Evolutionary conservation across 1,284 basidiomycete species (phyloP).

Genomic region (Marasmius fiardii): DNA sequence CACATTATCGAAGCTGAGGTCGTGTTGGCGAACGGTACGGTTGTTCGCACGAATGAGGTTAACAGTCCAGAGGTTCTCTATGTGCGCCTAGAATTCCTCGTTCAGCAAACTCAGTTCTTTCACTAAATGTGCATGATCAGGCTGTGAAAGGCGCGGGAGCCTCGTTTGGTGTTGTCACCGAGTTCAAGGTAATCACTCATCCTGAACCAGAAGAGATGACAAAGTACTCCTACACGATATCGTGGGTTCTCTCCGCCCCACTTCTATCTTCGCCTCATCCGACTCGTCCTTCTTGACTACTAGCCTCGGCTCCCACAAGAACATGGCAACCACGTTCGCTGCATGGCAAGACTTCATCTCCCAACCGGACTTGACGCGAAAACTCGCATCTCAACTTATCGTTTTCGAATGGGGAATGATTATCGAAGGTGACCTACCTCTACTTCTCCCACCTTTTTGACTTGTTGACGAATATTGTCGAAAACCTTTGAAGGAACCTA

Average conservation of each 20-base stretch:
- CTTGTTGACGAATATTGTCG: too few relatives aligned
- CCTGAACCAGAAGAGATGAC: slow-evolving; percentile 11
- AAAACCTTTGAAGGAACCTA: slow-evolving; percentile 13
- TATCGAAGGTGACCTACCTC: slow-evolving; percentile 3
- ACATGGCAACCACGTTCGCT: slow-evolving; percentile 14
- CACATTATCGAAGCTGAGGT: slow-evolving; percentile 19
- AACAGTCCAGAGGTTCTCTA: slow-evolving; percentile 17
- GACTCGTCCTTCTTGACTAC: background rate
- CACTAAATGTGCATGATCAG: background rate
- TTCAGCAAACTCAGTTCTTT: background rate
- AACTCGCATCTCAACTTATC: slow-evolving; percentile 18
- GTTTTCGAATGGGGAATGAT: slow-evolving; percentile 19
- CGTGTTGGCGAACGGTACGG: slow-evolving; percentile 19
- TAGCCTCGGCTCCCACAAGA: slow-evolving; percentile 15
- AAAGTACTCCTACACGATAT: slow-evolving; percentile 4
- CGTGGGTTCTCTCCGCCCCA: background rate
- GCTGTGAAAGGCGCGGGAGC: slow-evolving; percentile 19
- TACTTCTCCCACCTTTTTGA: too few relatives aligned
- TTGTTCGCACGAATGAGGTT: slow-evolving; percentile 13
- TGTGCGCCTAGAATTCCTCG: background rate
- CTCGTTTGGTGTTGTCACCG: slow-evolving; percentile 18
- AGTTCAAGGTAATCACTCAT: slow-evolving; percentile 17
- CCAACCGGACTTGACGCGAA: slow-evolving; percentile 17
- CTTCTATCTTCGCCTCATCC: background rate
- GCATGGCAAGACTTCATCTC: slow-evolving; percentile 17